Conservation (phyloP, 345 rosid genomes). For the Hibiscus syriacus region DNA sequence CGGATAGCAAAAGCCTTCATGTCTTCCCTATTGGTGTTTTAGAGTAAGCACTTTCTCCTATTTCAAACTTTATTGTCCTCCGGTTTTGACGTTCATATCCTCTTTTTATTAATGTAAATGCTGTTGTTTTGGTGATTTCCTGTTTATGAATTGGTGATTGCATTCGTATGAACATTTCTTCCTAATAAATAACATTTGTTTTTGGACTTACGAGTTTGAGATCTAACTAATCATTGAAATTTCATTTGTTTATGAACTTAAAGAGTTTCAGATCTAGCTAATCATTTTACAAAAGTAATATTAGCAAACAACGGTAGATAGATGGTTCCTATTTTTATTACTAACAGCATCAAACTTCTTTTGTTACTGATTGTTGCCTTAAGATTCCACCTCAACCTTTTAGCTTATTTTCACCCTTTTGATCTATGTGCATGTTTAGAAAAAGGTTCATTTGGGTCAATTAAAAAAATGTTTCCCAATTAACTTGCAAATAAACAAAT, state of each 20-base stretch:
- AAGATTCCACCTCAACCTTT: neutral
- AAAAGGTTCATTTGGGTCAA: neutral
- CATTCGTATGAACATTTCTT: neutral
- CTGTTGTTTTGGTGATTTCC: neutral
- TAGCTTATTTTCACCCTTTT: neutral
- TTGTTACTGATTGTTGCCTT: neutral
- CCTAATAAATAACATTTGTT: neutral
- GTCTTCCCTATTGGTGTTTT: conserved; percentile 80
- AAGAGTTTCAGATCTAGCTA: neutral
- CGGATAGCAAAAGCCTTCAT: conserved; percentile 80
- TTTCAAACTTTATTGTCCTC: neutral
- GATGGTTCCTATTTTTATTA: neutral
- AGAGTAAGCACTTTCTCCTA: conserved; percentile 41
- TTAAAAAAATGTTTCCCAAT: neutral
- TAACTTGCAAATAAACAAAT: neutral
- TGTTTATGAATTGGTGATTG: neutral
- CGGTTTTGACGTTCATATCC: neutral
- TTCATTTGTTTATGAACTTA: neutral
- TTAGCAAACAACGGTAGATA: too few species aligned
- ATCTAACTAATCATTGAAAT: neutral
- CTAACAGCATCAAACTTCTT: too few species aligned
- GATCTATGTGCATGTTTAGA: neutral
- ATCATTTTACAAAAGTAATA: neutral
- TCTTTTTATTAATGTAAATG: neutral
- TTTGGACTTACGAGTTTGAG: neutral